Base-by-base conservation (phyloP, 352 stramenopile genomes). In the Globisporangium barbulae region DNA sequence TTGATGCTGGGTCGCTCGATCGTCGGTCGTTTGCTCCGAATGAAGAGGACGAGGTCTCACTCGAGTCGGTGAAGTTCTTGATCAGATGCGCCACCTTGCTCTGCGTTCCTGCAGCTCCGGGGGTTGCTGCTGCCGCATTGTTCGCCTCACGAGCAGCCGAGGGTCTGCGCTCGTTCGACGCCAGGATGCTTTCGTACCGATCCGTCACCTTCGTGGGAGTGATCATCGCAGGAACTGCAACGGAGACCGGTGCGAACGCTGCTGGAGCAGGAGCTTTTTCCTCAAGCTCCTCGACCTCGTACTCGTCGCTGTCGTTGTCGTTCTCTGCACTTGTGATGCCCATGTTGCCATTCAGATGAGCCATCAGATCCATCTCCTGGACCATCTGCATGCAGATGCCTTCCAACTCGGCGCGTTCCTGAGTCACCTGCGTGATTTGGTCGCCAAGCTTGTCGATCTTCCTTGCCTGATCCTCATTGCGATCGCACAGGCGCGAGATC, bases 61-160 rank as follows among this genome's bases (percentile, higher is more conserved):
- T 64, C 28, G 64, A 68, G 30, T 78, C 74, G 4, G 35, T 47
- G 33, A 88, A 91, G 68, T 88, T 91, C 70, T 89, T 89, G 69
- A 89, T 89, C 59, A 91, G 64, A 61, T 81, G 70, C 28, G 82
- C 79, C 28, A 91, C 73, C 48, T 88, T 88, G 67, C 68, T 88
- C 33, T 67, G 76, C 35, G 63, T 69, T 58, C 48, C 47, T 10
- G 35, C 22, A 6, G 37, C 35, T 17, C n/a, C 35, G 53, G 65
- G 2, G 52, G 56, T 13, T 30, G 52, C 35, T 61, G 52, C 35
- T 61, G 54, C 35, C 25, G 60, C 41, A 55, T 70, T 56, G 59
- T 59, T 59, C 25, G 63, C 13, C n/a, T 53, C 70, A 58, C 54
- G 41, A 12, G 52, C 2, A 15, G 12, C n/a, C 44, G 48, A 56